Base-by-base conservation (phyloP, 306 rosid genomes). In the Sophora flavescens region DNA sequence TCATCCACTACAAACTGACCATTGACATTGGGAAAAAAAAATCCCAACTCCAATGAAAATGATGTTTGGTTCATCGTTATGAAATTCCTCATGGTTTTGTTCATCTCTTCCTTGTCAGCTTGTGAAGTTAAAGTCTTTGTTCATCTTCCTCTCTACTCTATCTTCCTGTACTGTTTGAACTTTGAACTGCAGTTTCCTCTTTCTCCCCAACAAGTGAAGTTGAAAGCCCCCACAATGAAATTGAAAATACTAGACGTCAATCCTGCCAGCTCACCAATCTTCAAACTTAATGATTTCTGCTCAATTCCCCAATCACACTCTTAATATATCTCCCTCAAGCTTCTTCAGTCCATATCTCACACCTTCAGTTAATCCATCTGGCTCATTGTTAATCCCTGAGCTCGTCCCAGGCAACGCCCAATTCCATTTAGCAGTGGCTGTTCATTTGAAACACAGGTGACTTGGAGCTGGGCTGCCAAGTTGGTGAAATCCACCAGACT, bases 251-350 rank as follows among this genome's bases (percentile, higher is more conserved):
- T 22, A 7, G 30, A 14, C 48, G 15, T 72, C 32, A 26, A 58
- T 72, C 68, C 16, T 72, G 56, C 11, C 12, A 57, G 56, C 10
- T 56, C 42, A 70, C 62, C 8, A 12, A 71, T 38, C 63, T 54
- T 53, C 30, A 53, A 18, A 65, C 64, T 58, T 38, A 42, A n/a
- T 63, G 45, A 32, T 53, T 35, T 70, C 76, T 71, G 50, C 8
- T 53, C 52, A 17, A 17, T 56, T 71, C 38, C 6, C 22, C 33
- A 44, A 42, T 14, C 7, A 38, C 53, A 26, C 38, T 41, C 42
- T 26, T 66, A 41, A 58, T 28, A 42, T 8, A 22, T 72, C 15
- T 10, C 32, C 45, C 18, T 72, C 56, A 58, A 57, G 30, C 41
- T 26, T 72, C 32, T 72, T 72, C 45, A 9, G 39, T 42, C 17